Evolutionary conservation across 2,329 filamentous ascomycete genomes (phyloP).

Genomic region (Monilinia polystroma): DNA sequence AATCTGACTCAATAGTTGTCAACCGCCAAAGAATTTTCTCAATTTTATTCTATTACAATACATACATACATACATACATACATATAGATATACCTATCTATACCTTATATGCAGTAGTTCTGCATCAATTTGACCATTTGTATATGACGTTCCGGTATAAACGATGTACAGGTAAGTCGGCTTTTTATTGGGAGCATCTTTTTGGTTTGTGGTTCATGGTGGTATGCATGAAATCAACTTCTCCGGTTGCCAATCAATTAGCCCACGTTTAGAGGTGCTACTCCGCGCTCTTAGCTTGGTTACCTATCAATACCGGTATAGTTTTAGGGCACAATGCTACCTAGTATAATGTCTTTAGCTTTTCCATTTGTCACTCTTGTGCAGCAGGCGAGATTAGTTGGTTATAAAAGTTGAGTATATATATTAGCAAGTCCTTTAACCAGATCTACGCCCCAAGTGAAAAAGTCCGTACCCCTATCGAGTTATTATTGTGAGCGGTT

Average conservation of each 20-base stretch:
- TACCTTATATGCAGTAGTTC: too few species aligned
- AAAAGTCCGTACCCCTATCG: background rate
- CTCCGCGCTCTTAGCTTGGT: background rate
- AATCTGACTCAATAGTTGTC: too few species aligned
- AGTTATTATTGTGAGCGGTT: background rate
- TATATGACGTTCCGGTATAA: too few species aligned
- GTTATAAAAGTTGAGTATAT: background rate
- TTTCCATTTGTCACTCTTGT: background rate
- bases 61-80: too few species aligned
- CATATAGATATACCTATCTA: too few species aligned
- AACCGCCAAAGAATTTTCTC: too few species aligned
- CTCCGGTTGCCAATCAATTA: conserved; percentile 7
- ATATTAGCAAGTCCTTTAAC: background rate
- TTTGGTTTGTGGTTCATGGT: too few species aligned
- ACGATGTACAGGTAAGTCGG: too few species aligned
- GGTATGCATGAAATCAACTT: background rate
- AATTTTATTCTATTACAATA: too few species aligned
- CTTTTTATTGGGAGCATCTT: too few species aligned
- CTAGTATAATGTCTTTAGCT: background rate
- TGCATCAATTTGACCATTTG: too few species aligned
- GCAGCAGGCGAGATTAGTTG: background rate
- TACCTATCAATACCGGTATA: background rate
- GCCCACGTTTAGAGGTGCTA: conserved; percentile 1
- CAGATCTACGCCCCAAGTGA: background rate
- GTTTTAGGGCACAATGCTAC: background rate